phyloP scores from a whole-genome alignment of 371 early-diverging fungal genomes.

The Mucor piriformis region DNA sequence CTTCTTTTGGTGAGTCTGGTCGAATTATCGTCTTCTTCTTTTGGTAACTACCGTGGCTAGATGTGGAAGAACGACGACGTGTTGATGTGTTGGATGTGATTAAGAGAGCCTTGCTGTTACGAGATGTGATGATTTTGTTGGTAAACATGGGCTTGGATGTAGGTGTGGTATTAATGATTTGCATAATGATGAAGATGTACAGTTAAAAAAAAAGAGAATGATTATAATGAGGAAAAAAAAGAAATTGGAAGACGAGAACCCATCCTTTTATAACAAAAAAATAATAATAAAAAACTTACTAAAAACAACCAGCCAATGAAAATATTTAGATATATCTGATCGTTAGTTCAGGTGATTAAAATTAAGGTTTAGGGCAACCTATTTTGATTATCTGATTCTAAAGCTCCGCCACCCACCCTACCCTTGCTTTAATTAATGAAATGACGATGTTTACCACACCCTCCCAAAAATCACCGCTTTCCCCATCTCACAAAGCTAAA shows the following conservation, averaged over 20 bases:
- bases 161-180: constrained; percentile 21
- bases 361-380: constrained; percentile 14
- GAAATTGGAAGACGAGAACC: constrained; percentile 1
- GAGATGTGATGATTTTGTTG: constrained; percentile 18
- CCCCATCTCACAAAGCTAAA: too few relatives aligned
- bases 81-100: constrained; percentile 7
- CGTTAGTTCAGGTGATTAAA: constrained; percentile 21
- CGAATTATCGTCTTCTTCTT: constrained; percentile 11
- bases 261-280: constrained; percentile 18
- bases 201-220: not conserved
- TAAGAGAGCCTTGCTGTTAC: constrained; percentile 11
- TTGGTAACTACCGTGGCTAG: not conserved
- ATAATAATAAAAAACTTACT: not conserved
- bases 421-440: constrained; percentile 7
- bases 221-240: constrained; percentile 6
- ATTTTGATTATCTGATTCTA: constrained; percentile 34
- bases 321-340: constrained; percentile 27
- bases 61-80: constrained; percentile 15
- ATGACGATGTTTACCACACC: constrained; percentile 3
- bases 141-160: constrained; percentile 12
- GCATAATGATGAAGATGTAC: constrained; percentile 13
- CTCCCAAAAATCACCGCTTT: too few relatives aligned
- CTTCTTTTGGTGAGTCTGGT: constrained; percentile 13
- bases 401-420: constrained; percentile 9
- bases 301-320: constrained; percentile 21